Conservation (phyloP, 768 basidiomycete species). For the Russula griseocarnosa region DNA sequence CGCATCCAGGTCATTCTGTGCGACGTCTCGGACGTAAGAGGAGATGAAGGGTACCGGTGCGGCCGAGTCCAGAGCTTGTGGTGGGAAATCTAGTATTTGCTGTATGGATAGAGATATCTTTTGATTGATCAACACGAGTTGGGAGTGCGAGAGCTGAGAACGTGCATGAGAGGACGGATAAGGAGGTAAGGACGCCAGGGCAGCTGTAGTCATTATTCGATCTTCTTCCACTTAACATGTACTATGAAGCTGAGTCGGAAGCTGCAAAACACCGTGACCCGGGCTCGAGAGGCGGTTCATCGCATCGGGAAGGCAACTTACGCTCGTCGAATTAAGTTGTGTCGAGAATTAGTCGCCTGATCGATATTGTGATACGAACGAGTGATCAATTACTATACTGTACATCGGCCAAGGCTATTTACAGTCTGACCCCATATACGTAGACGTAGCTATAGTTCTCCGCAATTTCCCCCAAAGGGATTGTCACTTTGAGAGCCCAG, state of each 20-base stretch:
- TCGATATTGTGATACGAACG: background rate
- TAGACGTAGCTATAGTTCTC: background rate
- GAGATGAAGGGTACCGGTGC: slow-evolving; percentile 49
- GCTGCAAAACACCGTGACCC: background rate
- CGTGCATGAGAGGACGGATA: slow-evolving; percentile 53
- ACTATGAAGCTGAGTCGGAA: background rate
- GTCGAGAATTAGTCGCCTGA: background rate
- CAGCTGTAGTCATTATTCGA: slow-evolving; percentile 8
- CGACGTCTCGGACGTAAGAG: slow-evolving; percentile 55
- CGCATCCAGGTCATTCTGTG: slow-evolving; percentile 48
- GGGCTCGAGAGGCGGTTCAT: background rate
- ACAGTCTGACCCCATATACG: too few relatives aligned
- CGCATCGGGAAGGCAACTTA: background rate
- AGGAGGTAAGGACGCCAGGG: slow-evolving; percentile 41
- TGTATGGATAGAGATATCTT: slow-evolving; percentile 48
- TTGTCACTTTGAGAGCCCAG: background rate
- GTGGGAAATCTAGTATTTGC: slow-evolving; percentile 46
- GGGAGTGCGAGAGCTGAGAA: slow-evolving; percentile 49
- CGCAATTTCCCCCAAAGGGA: background rate
- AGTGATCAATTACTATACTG: too few relatives aligned
- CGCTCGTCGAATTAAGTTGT: background rate
- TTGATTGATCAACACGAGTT: slow-evolving; percentile 45
- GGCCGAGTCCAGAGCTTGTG: slow-evolving; percentile 44
- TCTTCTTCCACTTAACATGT: background rate
- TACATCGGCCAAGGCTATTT: background rate